Conservation (phyloP, 2,329 filamentous ascomycete genomes). For the Aspergillus sp. region DNA sequence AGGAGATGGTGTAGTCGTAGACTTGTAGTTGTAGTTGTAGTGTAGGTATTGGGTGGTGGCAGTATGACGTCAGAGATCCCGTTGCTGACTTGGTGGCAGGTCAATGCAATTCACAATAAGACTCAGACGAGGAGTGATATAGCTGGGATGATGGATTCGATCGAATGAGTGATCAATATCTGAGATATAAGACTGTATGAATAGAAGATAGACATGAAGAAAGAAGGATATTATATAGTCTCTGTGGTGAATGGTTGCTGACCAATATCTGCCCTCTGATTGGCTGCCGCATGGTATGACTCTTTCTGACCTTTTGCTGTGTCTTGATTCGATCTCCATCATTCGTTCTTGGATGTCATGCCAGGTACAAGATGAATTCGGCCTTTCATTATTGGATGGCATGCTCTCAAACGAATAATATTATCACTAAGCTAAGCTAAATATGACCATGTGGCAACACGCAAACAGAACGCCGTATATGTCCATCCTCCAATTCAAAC, state of each 20-base stretch:
- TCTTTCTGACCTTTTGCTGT: neutral
- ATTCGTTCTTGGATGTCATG: neutral
- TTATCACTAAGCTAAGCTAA: neutral
- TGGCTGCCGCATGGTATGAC: constrained; percentile 11
- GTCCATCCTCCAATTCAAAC: neutral
- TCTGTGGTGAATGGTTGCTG: constrained; percentile 11
- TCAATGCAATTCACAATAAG: neutral
- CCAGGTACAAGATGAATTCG: neutral
- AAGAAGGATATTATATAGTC: constrained; percentile 12
- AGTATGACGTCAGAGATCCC: constrained; percentile 6
- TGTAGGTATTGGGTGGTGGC: neutral
- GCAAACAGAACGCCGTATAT: neutral
- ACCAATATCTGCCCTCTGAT: constrained; percentile 23
- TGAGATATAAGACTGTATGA: neutral
- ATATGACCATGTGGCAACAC: too few relatives aligned
- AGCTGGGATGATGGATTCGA: too few relatives aligned
- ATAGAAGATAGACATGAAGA: neutral
- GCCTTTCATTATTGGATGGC: neutral
- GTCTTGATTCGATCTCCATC: neutral
- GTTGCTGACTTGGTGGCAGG: too few relatives aligned
- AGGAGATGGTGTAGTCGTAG: constrained; percentile 1
- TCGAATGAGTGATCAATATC: too few relatives aligned
- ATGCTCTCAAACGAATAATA: neutral
- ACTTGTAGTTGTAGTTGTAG: constrained; percentile 1
- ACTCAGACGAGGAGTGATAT: too few relatives aligned